Evolutionary conservation across 164 flowering plant genomes (phyloP), one percentile per base, ranked within the genome.

Genomic region (Cinnamomum chago): DNA sequence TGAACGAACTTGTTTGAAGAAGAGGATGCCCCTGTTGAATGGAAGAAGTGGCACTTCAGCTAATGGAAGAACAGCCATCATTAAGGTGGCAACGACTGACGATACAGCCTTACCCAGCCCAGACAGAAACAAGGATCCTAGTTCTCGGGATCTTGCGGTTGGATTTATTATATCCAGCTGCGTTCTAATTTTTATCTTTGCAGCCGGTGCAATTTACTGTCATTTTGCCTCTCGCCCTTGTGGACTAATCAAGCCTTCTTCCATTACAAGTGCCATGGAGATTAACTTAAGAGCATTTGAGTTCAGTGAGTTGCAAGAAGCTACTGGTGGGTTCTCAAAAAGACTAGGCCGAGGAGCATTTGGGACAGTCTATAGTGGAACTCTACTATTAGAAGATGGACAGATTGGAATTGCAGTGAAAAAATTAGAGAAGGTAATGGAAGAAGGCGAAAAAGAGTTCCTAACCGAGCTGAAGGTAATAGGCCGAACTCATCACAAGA

Each of bases 301-400:
- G 14, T 80, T 50, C 27, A 68, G 50, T 40, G 83, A 80, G 67
- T 66, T 82, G 70, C 58, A 72, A 17, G 79, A 76, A 55, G 85
- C 81, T 17, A 82, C 85, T 18, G 70, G 68, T 14, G 81, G 79
- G 18, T 82, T 82, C 74, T 71, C 58, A 28, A 64, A 51, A 35
- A 73, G 5, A 30, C 60, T 82, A 12, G 81, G 84, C 10, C 73
- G 28, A 22, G 84, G 84, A n/a, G 74, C 81, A 7, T 82, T 73
- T 68, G 79, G 82, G 24, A 77, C 79, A n/a, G 84, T 80, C 18
- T 82, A 79, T 50, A 65, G 77, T 13, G 84, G 82, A 2, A 71
- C 64, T 58, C 68, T 77, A 17, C 51, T 1, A 15, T 35, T 28
- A 3, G 70, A 79, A 18, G 79, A 72, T 25, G 22, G 47, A 70